Evolutionary conservation across 2,329 filamentous ascomycete genomes (phyloP), one percentile per base, ranked within the genome.

Genomic region (Ceratocystiopsis sp.): DNA sequence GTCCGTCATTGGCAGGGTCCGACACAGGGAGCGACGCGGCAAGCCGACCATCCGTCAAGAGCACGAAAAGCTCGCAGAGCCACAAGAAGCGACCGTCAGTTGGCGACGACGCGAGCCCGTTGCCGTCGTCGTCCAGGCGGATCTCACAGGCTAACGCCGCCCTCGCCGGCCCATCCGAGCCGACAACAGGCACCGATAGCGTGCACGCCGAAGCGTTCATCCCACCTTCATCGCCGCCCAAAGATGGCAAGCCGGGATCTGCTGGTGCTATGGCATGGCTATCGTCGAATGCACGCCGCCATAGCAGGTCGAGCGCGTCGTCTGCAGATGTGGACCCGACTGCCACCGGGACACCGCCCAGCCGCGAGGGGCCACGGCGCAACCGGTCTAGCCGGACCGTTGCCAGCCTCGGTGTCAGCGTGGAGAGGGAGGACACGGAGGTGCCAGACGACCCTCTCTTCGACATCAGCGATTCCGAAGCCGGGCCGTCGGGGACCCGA

Each of bases 111-210:
- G n/a, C 35, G 25, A 41, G 5, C 13, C 38, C 25, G 25, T 29
- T 29, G 5, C 10, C 25, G 25, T 29, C 25, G 21, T 21, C 21
- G 25, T 29, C 25, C 9, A 4, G 25, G 29, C 71, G 67, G 51
- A 64, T 66, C 2, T 65, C 80, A 46, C 66, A 76, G 38, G 73
- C 78, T 3, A 66, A 68, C 35, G 79, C 45, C 9, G 41, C 79
- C 0, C 78, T 81, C 50, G 71, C 75, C 12, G 67, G 65, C 45
- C 69, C 71, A 21, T 70, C 78, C 2, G 69, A 74, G 43, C 78
- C 83, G 2, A 64, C 78, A 17, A 71, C 87, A 8, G 75, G 73
- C 29, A 75, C 78, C 1, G 78, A 85, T 52, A 67, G 71, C 33
- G 68, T 73, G 1, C 78, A 79, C 48, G 75, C 76, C 17, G 79